A percentile compares a stretch with the other conserved stretches of the same genome.
Conservation (phyloP, 768 basidiomycete genomes). For the Pisolithus microcarpus region DNA sequence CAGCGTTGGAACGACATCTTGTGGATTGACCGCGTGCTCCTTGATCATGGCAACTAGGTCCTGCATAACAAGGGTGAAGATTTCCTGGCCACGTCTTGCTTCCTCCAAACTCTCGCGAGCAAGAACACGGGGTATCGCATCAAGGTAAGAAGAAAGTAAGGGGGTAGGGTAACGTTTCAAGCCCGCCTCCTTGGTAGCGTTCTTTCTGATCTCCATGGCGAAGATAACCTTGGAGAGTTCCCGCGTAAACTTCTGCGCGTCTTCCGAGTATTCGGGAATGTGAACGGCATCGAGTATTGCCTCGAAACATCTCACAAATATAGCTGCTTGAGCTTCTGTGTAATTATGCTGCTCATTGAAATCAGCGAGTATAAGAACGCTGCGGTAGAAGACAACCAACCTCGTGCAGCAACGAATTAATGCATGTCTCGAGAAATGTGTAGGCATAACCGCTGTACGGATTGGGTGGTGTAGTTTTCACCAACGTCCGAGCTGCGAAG, state of each 20-base stretch:
- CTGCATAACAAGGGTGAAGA: constrained; percentile 57
- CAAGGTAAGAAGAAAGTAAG: constrained; percentile 66
- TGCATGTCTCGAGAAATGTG: constrained; percentile 60
- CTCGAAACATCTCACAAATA: constrained; percentile 64
- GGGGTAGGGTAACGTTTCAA: constrained; percentile 49
- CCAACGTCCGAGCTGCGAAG: constrained; percentile 59
- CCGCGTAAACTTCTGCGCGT: constrained; percentile 64
- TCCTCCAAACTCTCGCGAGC: constrained; percentile 60
- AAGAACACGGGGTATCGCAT: constrained; percentile 70
- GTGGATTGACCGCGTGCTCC: constrained; percentile 38
- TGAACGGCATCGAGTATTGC: constrained; percentile 75
- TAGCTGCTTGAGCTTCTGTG: constrained; percentile 65
- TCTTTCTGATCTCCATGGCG: constrained; percentile 61
- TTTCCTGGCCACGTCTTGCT: constrained; percentile 47
- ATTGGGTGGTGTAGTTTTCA: constrained; percentile 35
- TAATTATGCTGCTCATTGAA: constrained; percentile 48
- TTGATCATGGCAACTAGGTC: constrained; percentile 56
- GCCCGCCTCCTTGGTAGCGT: constrained; percentile 45
- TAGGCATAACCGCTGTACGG: constrained; percentile 55
- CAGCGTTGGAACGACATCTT: constrained; percentile 59
- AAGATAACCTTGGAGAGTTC: constrained; percentile 69
- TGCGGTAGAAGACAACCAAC: constrained; percentile 33
- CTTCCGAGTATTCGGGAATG: constrained; percentile 56
- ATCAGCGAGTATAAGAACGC: constrained; percentile 4
- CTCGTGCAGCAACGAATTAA: constrained; percentile 68